Evolutionary conservation across 352 stramenopile genomes (phyloP).

Genomic region (Discostella stelligera): DNA sequence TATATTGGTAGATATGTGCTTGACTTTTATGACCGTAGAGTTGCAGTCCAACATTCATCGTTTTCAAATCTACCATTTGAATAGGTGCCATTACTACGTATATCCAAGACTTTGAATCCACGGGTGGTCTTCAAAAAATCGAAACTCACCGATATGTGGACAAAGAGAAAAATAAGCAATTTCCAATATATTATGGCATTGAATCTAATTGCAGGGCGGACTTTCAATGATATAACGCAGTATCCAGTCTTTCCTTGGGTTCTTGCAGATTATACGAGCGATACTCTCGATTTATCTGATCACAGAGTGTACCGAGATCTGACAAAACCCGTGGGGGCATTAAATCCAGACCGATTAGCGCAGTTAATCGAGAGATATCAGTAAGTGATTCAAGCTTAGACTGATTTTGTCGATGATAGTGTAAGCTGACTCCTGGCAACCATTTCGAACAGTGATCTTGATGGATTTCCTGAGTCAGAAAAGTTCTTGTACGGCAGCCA

Average conservation of each 20-base stretch:
- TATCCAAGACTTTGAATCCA: slow-evolving; percentile 78
- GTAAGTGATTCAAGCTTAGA: slow-evolving; percentile 24
- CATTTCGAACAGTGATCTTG: slow-evolving; percentile 63
- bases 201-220: slow-evolving; percentile 92
- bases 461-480: slow-evolving; percentile 83
- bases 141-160: slow-evolving; percentile 82
- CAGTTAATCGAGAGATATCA: slow-evolving; percentile 94
- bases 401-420: slow-evolving; percentile 22
- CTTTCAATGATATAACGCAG: slow-evolving; percentile 89
- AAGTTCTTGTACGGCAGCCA: slow-evolving; percentile 91
- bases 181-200: slow-evolving; percentile 96
- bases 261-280: slow-evolving; percentile 92
- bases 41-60: background rate
- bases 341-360: slow-evolving; percentile 89
- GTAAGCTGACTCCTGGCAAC: background rate
- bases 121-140: slow-evolving; percentile 76
- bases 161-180: slow-evolving; percentile 84
- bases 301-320: slow-evolving; percentile 90
- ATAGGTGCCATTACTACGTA: slow-evolving; percentile 73
- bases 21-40: background rate
- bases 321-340: slow-evolving; percentile 95
- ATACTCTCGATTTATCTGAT: slow-evolving; percentile 91
- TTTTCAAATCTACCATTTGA: slow-evolving; percentile 21
- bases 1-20: slow-evolving; percentile 12
- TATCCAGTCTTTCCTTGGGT: slow-evolving; percentile 99